Evolutionary conservation across 2,329 filamentous ascomycete species (phyloP).

Genomic region (Clonostachys rosea): DNA sequence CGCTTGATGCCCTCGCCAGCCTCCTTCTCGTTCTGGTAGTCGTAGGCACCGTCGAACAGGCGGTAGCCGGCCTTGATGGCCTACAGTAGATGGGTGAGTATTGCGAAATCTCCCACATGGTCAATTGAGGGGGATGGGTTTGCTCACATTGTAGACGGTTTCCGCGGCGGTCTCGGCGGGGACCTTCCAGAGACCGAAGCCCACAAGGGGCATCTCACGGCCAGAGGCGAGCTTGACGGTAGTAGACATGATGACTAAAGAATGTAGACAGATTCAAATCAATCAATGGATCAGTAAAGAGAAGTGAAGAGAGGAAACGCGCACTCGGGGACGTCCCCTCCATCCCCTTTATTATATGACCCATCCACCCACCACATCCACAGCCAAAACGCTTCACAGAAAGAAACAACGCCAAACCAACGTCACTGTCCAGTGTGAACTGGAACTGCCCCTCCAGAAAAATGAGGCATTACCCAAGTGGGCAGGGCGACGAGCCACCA

Average conservation of each 20-base stretch:
- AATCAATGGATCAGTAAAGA: too few species aligned
- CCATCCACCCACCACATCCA: too few species aligned
- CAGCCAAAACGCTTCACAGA: too few species aligned
- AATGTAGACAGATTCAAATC: background rate
- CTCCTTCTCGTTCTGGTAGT: constrained; percentile 62
- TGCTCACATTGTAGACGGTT: constrained; percentile 53
- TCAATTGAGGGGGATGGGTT: too few species aligned
- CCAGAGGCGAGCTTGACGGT: constrained; percentile 40
- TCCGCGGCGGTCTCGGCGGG: constrained; percentile 36
- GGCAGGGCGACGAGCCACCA: too few species aligned
- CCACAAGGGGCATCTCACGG: constrained; percentile 53
- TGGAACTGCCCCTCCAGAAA: too few species aligned
- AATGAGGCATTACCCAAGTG: too few species aligned
- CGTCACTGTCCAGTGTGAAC: too few species aligned
- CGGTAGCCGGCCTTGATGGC: constrained; percentile 49
- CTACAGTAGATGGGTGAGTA: constrained; percentile 4
- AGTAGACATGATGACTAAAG: constrained; percentile 12
- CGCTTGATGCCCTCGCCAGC: constrained; percentile 60
- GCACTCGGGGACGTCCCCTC: too few species aligned
- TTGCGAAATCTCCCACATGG: background rate
- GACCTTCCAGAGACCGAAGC: constrained; percentile 69
- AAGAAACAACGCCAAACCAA: too few species aligned
- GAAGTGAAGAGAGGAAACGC: too few species aligned
- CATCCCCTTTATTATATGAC: too few species aligned
- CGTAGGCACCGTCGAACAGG: constrained; percentile 46